A percentile compares a stretch with the other conserved stretches of the same genome.
These are phyloP conservation scores for Colletotrichum cereale DNA, from an alignment of 2,329 filamentous ascomycete genomes.

Conservation along the genomic window DNA sequence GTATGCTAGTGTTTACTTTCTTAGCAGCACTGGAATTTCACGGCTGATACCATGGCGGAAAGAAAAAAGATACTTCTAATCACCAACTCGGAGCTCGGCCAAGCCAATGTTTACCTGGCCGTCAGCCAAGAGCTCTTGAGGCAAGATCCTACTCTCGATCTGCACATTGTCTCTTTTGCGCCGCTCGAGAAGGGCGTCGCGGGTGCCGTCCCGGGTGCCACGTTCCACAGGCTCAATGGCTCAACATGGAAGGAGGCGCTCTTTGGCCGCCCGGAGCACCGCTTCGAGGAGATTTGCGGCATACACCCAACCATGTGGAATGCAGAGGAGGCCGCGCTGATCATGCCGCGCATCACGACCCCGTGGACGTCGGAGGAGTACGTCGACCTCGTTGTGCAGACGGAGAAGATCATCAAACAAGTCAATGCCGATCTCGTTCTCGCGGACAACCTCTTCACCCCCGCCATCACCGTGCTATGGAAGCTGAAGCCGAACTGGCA, in stretches of 20 bases:
- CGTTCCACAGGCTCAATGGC: slow-evolving; percentile 18
- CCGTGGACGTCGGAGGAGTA: slow-evolving; percentile 30
- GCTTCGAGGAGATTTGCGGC: slow-evolving; percentile 9
- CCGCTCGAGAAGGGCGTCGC: background rate
- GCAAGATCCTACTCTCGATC: slow-evolving; percentile 13
- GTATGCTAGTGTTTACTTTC: background rate
- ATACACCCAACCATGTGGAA: slow-evolving; percentile 27
- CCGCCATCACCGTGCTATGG: slow-evolving; percentile 29
- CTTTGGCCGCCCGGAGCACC: slow-evolving; percentile 16
- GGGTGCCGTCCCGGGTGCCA: background rate
- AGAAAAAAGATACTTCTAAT: slow-evolving; percentile 39
- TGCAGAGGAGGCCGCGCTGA: slow-evolving; percentile 7
- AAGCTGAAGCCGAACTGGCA: slow-evolving; percentile 29
- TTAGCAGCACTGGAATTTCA: background rate
- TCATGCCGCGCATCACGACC: slow-evolving; percentile 23
- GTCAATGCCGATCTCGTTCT: slow-evolving; percentile 27
- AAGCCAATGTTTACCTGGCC: slow-evolving; percentile 45
- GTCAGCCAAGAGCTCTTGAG: slow-evolving; percentile 40
- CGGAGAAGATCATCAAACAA: slow-evolving; percentile 18
- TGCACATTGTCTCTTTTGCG: slow-evolving; percentile 38
- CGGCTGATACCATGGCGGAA: background rate
- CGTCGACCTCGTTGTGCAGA: slow-evolving; percentile 14
- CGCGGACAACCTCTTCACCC: slow-evolving; percentile 36
- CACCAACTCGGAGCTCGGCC: slow-evolving; percentile 43
- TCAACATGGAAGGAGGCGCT: slow-evolving; percentile 15